phyloP scores from a whole-genome alignment of 2,329 filamentous ascomycete genomes.

The Alternaria arborescens region DNA sequence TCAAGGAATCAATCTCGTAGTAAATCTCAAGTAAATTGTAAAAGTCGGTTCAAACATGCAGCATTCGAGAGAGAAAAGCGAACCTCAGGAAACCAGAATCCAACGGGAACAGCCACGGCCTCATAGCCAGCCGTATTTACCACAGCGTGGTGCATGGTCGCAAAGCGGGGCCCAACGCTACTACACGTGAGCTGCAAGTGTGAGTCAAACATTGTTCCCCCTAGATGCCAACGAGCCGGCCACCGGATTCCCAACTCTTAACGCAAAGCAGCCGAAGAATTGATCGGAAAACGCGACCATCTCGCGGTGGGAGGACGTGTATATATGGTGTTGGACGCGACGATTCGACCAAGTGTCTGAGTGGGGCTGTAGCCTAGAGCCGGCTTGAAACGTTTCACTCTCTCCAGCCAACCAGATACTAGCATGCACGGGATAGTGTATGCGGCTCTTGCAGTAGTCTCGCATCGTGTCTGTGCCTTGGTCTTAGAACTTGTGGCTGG shows the following conservation, averaged over 20 bases:
- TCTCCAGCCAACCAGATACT: constrained; percentile 33
- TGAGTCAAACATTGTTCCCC: constrained; percentile 50
- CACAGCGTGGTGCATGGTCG: constrained; percentile 12
- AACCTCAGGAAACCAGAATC: constrained; percentile 38
- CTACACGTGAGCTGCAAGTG: constrained; percentile 52
- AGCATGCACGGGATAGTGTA: constrained; percentile 22
- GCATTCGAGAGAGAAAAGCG: constrained; percentile 24
- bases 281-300: constrained; percentile 53
- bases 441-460: constrained; percentile 44
- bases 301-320: constrained; percentile 51
- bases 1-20: constrained; percentile 22
- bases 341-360: constrained; percentile 43
- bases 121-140: constrained; percentile 43
- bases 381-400: constrained; percentile 46
- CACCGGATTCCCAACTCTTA: constrained; percentile 28
- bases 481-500: constrained; percentile 39
- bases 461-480: constrained; percentile 23
- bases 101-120: constrained; percentile 30
- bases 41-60: constrained; percentile 31
- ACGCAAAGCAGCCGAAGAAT: constrained; percentile 42
- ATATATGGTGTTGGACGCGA: constrained; percentile 51
- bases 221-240: constrained; percentile 22
- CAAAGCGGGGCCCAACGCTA: constrained; percentile 30
- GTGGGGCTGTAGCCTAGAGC: constrained; percentile 37
- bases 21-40: constrained; percentile 25